Conservation (phyloP, 2,329 filamentous ascomycete genomes). For the Plenodomus tracheiphilus region DNA sequence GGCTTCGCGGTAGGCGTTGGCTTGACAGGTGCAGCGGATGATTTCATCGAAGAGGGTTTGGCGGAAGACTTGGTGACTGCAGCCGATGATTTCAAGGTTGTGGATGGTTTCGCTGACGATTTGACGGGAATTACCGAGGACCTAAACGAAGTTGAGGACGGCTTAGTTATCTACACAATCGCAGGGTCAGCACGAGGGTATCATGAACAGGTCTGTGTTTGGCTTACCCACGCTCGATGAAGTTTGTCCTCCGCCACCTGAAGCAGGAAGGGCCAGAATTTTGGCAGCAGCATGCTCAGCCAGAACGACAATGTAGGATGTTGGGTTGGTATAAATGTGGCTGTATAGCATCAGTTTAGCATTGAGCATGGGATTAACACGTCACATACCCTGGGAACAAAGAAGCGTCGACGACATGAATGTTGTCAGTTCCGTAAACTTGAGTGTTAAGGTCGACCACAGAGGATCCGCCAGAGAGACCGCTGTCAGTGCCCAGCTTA, state of each 20-base stretch:
- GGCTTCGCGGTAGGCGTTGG: neutral
- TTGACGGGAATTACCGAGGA: neutral
- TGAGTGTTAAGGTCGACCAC: slow-evolving; percentile 57
- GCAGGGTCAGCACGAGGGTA: neutral
- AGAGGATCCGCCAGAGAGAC: slow-evolving; percentile 47
- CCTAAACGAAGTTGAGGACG: neutral
- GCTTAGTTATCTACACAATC: neutral
- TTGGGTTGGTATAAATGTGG: slow-evolving; percentile 44
- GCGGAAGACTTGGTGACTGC: neutral
- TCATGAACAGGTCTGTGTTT: too few species aligned
- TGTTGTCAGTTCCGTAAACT: slow-evolving; percentile 52
- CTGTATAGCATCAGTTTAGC: slow-evolving; percentile 21
- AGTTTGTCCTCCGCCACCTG: slow-evolving; percentile 6
- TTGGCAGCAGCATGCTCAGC: slow-evolving; percentile 46
- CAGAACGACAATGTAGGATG: slow-evolving; percentile 41
- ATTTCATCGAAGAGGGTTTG: neutral
- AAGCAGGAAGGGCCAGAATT: slow-evolving; percentile 35
- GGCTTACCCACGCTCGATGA: slow-evolving; percentile 3
- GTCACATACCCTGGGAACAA: slow-evolving; percentile 49
- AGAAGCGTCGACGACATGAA: slow-evolving; percentile 53
- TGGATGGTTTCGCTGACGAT: neutral
- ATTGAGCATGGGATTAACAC: neutral
- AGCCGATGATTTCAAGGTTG: neutral
- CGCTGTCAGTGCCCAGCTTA: slow-evolving; percentile 56
- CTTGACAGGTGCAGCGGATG: neutral